Conservation (phyloP, 1,284 basidiomycete genomes). For the Peniophora sp. region DNA sequence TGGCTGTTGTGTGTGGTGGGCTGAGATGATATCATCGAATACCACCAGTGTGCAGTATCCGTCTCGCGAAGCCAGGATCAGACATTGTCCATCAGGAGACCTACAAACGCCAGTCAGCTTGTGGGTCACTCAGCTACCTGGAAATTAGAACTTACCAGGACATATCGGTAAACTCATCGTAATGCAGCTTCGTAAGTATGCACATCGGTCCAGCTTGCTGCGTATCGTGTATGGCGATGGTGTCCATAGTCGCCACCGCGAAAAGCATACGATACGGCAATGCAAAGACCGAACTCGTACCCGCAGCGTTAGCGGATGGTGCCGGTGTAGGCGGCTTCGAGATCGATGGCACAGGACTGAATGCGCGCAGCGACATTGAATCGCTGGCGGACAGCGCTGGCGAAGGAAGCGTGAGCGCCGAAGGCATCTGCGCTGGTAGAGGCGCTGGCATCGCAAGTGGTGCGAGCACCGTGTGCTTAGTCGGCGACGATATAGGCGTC, state of each 20-base stretch:
- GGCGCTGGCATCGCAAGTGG: conserved; percentile 24
- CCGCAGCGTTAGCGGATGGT: conserved; percentile 6
- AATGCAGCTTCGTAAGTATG: conserved; percentile 92
- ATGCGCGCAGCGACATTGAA: conserved; percentile 31
- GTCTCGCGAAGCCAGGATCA: conserved; percentile 89
- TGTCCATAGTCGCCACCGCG: conserved; percentile 95
- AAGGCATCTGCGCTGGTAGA: conserved; percentile 25
- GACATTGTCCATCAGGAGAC: conserved; percentile 92
- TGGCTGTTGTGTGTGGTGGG: conserved; percentile 83
- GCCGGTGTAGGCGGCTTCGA: conserved; percentile 50
- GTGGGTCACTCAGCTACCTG: too few species aligned
- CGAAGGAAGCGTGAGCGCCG: conserved; percentile 31
- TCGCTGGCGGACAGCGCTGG: conserved; percentile 55
- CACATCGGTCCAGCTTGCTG: conserved; percentile 93
- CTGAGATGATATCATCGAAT: conserved; percentile 84
- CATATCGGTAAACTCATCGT: conserved; percentile 96
- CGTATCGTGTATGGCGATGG: conserved; percentile 93
- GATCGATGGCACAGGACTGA: conserved; percentile 37
- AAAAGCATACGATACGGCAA: conserved; percentile 93
- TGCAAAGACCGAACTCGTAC: conserved; percentile 60
- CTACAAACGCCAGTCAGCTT: too few species aligned
- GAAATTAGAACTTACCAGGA: conserved; percentile 71
- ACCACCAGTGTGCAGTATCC: conserved; percentile 95
- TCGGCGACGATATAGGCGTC: conserved; percentile 10
- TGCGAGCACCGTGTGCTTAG: conserved; percentile 22